phyloP scores from a whole-genome alignment of 768 basidiomycete genomes.

The Tubosaeta sp. region DNA sequence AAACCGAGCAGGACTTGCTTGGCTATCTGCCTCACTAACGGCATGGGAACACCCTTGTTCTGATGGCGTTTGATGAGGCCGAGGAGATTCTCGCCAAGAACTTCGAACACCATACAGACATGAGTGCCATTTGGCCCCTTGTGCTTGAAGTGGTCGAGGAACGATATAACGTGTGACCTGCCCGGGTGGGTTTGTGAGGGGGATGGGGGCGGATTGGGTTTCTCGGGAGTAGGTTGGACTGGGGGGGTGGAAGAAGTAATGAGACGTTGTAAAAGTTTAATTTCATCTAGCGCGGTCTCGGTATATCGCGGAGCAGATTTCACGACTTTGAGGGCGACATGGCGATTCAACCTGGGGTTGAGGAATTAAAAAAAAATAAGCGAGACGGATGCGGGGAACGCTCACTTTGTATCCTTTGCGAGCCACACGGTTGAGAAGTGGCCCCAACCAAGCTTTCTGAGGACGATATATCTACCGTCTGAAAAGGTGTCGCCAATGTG shows the following conservation, averaged over 20 bases:
- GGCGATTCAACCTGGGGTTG: conserved; percentile 76
- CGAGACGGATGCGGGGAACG: conserved; percentile 10
- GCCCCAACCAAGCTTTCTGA: conserved; percentile 94
- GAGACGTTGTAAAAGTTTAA: conserved; percentile 93
- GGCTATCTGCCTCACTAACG: conserved; percentile 90
- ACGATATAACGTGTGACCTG: conserved; percentile 90
- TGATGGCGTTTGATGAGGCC: conserved; percentile 97
- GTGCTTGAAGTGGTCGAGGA: conserved; percentile 96
- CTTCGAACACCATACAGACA: conserved; percentile 99
- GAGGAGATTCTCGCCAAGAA: conserved; percentile 93
- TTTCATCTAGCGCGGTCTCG: conserved; percentile 97
- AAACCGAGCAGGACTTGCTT: conserved; percentile 94
- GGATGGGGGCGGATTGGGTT: conserved; percentile 46
- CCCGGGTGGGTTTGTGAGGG: conserved; percentile 79
- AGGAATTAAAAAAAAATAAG: conserved; percentile 12
- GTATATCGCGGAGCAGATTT: conserved; percentile 97
- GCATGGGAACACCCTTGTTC: conserved; percentile 95
- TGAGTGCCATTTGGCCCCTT: conserved; percentile 95
- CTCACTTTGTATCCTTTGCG: conserved; percentile 76
- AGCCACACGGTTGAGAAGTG: conserved; percentile 96
- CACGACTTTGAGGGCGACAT: conserved; percentile 98
- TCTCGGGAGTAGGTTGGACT: conserved; percentile 41
- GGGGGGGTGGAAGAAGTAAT: conserved; percentile 76
- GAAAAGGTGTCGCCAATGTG: conserved; percentile 91
- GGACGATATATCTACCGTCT: conserved; percentile 82